Conservation (phyloP, 345 rosid genomes). For the Dipteronia dyeriana region DNA sequence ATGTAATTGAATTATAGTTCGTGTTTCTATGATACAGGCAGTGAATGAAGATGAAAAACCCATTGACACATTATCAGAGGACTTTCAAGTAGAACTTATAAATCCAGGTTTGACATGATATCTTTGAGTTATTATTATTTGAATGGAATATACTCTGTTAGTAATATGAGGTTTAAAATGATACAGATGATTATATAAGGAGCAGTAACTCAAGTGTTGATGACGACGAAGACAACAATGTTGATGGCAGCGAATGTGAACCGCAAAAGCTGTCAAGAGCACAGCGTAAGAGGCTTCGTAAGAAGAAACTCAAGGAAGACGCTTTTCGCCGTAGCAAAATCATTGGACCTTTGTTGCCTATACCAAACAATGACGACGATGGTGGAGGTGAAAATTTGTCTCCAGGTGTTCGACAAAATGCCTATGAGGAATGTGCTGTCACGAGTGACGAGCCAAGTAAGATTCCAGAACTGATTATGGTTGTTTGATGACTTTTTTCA, state of each 20-base stretch:
- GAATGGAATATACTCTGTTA: background rate
- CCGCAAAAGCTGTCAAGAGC: slow-evolving; percentile 57
- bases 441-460: slow-evolving; percentile 11
- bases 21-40: slow-evolving; percentile 12
- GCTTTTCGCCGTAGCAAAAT: slow-evolving; percentile 45
- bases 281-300: slow-evolving; percentile 74
- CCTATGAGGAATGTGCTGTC: slow-evolving; percentile 24
- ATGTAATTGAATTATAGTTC: background rate
- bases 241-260: slow-evolving; percentile 15
- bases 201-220: slow-evolving; percentile 24
- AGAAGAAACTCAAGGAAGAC: slow-evolving; percentile 69
- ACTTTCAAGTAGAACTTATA: slow-evolving; percentile 35
- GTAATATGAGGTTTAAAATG: background rate
- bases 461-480: background rate
- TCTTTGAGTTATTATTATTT: background rate
- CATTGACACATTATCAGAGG: background rate
- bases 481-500: background rate
- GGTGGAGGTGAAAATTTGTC: slow-evolving; percentile 20
- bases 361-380: background rate
- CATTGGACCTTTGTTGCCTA: slow-evolving; percentile 65
- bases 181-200: slow-evolving; percentile 46
- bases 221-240: slow-evolving; percentile 9
- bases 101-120: slow-evolving; percentile 45
- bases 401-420: slow-evolving; percentile 63
- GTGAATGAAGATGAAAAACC: slow-evolving; percentile 26